A percentile compares a stretch with the other conserved stretches of the same genome.
These are phyloP conservation scores for Mycena citricolor DNA, from an alignment of 1,284 basidiomycete genomes.

Conservation along the genomic window DNA sequence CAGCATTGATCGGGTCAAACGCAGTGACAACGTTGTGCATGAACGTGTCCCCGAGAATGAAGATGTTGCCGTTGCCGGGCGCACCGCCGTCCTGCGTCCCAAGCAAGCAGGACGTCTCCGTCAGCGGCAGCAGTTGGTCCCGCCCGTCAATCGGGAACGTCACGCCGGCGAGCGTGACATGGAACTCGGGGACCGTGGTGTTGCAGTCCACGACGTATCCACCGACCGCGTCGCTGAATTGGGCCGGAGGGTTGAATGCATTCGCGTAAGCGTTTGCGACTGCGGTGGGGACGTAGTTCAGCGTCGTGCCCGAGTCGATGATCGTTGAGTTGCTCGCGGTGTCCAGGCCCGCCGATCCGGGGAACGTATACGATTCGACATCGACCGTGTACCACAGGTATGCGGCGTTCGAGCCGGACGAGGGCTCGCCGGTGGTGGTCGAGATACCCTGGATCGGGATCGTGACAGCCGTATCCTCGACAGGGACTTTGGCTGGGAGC, in stretches of 20 bases:
- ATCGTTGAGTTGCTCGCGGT: slow-evolving; percentile 25
- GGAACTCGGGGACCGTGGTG: slow-evolving; percentile 25
- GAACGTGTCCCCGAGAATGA: slow-evolving; percentile 11
- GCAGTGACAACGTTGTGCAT: slow-evolving; percentile 4
- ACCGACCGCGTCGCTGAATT: slow-evolving; percentile 20
- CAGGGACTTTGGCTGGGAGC: slow-evolving; percentile 5
- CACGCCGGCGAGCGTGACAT: slow-evolving; percentile 25
- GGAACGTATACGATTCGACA: slow-evolving; percentile 26
- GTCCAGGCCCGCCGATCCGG: slow-evolving; percentile 19
- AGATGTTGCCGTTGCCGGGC: slow-evolving; percentile 1
- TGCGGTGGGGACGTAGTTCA: slow-evolving; percentile 23
- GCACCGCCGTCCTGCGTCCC: slow-evolving; percentile 18
- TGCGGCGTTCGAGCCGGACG: slow-evolving; percentile 7
- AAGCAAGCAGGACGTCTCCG: slow-evolving; percentile 6
- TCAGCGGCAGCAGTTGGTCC: slow-evolving; percentile 26
- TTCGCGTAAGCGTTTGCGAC: slow-evolving; percentile 25
- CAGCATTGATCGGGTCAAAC: slow-evolving; percentile 4
- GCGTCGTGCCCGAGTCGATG: slow-evolving; percentile 23
- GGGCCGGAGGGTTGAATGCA: slow-evolving; percentile 25
- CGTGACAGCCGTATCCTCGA: slow-evolving; percentile 16
- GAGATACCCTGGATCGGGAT: slow-evolving; percentile 24
- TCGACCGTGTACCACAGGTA: slow-evolving; percentile 29
- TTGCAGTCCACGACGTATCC: slow-evolving; percentile 26
- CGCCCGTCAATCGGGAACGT: slow-evolving; percentile 24
- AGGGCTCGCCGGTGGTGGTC: slow-evolving; percentile 12